Conservation (phyloP, 768 basidiomycete species). For the Psilocybe azurescens region DNA sequence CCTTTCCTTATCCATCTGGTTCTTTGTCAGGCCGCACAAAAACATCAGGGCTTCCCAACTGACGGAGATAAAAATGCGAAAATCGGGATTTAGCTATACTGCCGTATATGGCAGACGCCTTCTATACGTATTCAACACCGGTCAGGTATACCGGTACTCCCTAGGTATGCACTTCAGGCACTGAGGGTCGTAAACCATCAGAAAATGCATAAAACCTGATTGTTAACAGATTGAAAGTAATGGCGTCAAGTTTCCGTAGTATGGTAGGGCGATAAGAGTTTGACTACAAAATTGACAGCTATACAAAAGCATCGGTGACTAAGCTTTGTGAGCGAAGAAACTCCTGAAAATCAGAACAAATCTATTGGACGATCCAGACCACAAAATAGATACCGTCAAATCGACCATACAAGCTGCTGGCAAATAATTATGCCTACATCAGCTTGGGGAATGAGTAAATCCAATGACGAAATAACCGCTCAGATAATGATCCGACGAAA, state of each 20-base stretch:
- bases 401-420: background rate
- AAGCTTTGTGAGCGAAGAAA: background rate
- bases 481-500: conserved; percentile 9
- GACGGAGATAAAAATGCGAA: background rate
- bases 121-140: background rate
- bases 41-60: background rate
- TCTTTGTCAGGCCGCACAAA: too few relatives aligned
- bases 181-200: background rate
- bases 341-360: background rate
- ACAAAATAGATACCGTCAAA: background rate
- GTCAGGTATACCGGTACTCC: background rate
- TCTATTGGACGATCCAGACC: background rate
- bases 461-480: conserved; percentile 4
- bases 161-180: too few relatives aligned
- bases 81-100: background rate
- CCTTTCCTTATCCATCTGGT: too few relatives aligned
- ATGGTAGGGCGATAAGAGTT: too few relatives aligned
- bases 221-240: background rate
- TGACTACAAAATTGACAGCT: background rate
- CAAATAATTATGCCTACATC: background rate
- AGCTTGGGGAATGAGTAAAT: background rate
- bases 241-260: background rate
- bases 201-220: background rate
- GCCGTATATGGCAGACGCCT: background rate
- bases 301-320: background rate